Base-by-base conservation (phyloP, 495 filamentous ascomycete genomes). In the Penicillium tannophilum region DNA sequence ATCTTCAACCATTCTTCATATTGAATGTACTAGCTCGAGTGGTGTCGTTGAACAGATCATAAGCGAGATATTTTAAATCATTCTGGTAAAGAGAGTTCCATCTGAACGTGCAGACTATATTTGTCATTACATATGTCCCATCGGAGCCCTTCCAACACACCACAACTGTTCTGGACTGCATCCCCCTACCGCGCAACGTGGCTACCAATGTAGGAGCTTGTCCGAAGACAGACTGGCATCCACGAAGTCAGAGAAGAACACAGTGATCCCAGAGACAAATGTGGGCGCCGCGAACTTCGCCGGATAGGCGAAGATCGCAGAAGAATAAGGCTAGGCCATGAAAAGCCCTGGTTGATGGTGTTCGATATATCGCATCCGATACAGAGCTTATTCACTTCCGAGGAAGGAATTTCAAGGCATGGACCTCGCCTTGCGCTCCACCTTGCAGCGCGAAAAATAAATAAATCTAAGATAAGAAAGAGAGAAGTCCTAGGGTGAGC, bases 351-450 rank as follows among this genome's bases (percentile, higher is more conserved):
- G 48, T 39, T 20, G 47, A 70, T 68, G 67, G 63, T 64, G 7
- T 41, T 82, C 71, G 68, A 81, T 84, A 72, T 84, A 70, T 79
- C 81, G 81, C 81, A 70, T 68, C 79, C 71, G 79, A 84, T 84
- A 84, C 81, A 81, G 81, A 82, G 81, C 79, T 75, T 79, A 80
- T 80, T 73, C 72, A 55, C 65, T 54, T 58, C 59, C 56, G 62
- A 52, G 60, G 63, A 67, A 72, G 67, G 72, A 73, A 78, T 78
- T 79, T 79, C 77, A 80, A 77, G 81, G 78, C 74, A 82, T 78
- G 68, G 70, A 67, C 60, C 80, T 82, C 78, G 75, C 76, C 80
- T 80, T 76, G 76, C 70, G 79, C 81, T 82, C 81, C 78, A 84
- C 81, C 81, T 81, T 75, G 70, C 76, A 74, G 74, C 72, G 78